Percentiles rank a stretch among this genome's conserved stretches.
These are phyloP conservation scores for Talaromyces sp. DNA, from an alignment of 2,329 filamentous ascomycete species.

Conservation along the genomic window DNA sequence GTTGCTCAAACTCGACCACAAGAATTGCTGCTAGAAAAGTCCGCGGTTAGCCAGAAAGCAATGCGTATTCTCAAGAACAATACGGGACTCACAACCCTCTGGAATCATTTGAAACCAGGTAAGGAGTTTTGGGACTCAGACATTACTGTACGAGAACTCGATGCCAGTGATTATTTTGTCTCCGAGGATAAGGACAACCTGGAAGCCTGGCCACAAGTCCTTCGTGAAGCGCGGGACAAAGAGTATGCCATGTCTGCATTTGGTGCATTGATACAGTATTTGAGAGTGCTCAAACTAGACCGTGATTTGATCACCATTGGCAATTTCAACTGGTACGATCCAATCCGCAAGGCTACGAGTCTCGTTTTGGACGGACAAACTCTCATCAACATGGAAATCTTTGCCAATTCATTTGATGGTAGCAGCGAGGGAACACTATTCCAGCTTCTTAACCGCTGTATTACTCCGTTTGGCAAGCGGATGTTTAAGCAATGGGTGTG, in stretches of 20 bases:
- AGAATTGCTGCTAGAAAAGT: conserved; percentile 86
- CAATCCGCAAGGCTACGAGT: conserved; percentile 84
- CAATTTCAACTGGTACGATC: conserved; percentile 87
- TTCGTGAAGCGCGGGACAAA: conserved; percentile 69
- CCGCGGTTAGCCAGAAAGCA: conserved; percentile 77
- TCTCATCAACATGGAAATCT: conserved; percentile 95
- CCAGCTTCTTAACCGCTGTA: conserved; percentile 82
- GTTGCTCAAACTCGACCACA: conserved; percentile 86
- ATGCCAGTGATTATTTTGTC: conserved; percentile 72
- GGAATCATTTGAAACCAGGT: conserved; percentile 83
- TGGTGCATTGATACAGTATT: conserved; percentile 81
- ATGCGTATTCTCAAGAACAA: conserved; percentile 94
- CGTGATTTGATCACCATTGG: conserved; percentile 78
- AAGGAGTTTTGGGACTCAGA: conserved; percentile 91
- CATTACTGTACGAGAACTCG: conserved; percentile 72
- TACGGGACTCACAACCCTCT: conserved; percentile 84
- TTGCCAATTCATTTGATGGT: conserved; percentile 87
- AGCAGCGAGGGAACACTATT: conserved; percentile 83
- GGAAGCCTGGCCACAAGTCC: conserved; percentile 70
- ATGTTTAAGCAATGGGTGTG: conserved; percentile 97
- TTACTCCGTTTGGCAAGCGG: conserved; percentile 94
- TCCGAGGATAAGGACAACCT: conserved; percentile 51
- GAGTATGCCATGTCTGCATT: conserved; percentile 85
- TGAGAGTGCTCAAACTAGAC: conserved; percentile 83
- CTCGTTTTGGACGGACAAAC: conserved; percentile 93